phyloP scores from a whole-genome alignment of 805 yeast species.

The Zygosaccharomyces bisporus region DNA sequence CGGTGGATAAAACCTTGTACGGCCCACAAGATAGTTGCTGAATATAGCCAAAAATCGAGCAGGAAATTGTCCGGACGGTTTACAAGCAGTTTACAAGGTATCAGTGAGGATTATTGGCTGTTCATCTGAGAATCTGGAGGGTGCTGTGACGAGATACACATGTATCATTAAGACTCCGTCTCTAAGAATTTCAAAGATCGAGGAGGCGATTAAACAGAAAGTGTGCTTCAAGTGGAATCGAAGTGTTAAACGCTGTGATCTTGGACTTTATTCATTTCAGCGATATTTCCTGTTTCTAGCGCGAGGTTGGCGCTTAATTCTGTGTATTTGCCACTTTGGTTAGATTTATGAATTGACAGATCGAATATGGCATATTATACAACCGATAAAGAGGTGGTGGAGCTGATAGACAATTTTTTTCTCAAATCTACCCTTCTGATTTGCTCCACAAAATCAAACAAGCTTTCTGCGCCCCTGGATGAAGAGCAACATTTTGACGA shows the following conservation, averaged over 20 bases:
- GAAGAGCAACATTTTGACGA: slow-evolving; percentile 14
- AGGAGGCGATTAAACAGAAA: neutral
- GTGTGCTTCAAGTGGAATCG: neutral
- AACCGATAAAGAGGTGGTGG: slow-evolving; percentile 23
- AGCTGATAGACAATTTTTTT: slow-evolving; percentile 59
- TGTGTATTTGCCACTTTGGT: neutral
- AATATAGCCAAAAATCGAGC: neutral
- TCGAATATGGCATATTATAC: slow-evolving; percentile 7
- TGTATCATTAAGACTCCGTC: neutral
- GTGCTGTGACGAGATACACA: slow-evolving; percentile 3
- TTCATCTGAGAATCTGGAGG: neutral
- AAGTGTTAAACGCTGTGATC: neutral
- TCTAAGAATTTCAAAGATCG: neutral
- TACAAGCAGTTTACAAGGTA: slow-evolving; percentile 1
- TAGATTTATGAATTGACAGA: neutral
- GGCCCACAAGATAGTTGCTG: neutral
- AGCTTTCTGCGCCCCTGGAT: slow-evolving; percentile 23
- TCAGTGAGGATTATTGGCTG: slow-evolving; percentile 1
- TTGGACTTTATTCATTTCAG: neutral
- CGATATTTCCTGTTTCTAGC: neutral
- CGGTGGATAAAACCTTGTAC: neutral
- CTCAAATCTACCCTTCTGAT: slow-evolving; percentile 58
- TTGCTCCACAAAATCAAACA: slow-evolving; percentile 42
- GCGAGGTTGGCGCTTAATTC: slow-evolving; percentile 7
- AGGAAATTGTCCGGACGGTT: neutral